These are phyloP conservation scores for Candida hispaniensis DNA, from an alignment of 805 yeast species.

Conservation along the genomic window DNA sequence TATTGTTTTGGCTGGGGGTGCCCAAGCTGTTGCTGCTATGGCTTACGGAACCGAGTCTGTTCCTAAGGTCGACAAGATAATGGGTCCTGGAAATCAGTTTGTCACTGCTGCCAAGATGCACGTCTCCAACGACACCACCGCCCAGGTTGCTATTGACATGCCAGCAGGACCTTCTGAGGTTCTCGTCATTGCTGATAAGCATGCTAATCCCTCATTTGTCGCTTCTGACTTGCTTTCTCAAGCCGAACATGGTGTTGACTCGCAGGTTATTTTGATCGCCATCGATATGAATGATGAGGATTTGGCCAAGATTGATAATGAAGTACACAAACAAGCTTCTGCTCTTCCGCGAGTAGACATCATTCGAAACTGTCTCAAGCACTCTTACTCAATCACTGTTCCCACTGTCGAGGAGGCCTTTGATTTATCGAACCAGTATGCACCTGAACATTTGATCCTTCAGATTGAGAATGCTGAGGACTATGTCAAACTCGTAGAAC, in stretches of 20 bases:
- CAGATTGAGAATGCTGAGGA: constrained; percentile 72
- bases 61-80: constrained; percentile 88
- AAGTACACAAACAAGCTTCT: constrained; percentile 74
- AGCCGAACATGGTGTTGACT: constrained; percentile 98
- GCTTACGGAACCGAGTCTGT: constrained; percentile 94
- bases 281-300: constrained; percentile 54
- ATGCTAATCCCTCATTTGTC: constrained; percentile 89
- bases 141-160: constrained; percentile 95
- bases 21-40: constrained; percentile 98
- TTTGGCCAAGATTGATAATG: constrained; percentile 61
- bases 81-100: constrained; percentile 99
- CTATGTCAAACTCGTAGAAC: constrained; percentile 63
- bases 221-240: constrained; percentile 95
- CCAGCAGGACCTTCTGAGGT: constrained; percentile 99
- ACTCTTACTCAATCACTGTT: constrained; percentile 72
- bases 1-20: constrained; percentile 96
- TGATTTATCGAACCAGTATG: constrained; percentile 77
- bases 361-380: constrained; percentile 83
- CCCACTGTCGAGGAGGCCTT: constrained; percentile 68
- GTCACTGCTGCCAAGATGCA: constrained; percentile 99
- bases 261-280: constrained; percentile 89
- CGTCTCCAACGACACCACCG: constrained; percentile 90
- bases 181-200: constrained; percentile 76
- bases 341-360: constrained; percentile 85
- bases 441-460: constrained; percentile 94